Conservation (phyloP, 345 rosid genomes). For the Viola odorata region DNA sequence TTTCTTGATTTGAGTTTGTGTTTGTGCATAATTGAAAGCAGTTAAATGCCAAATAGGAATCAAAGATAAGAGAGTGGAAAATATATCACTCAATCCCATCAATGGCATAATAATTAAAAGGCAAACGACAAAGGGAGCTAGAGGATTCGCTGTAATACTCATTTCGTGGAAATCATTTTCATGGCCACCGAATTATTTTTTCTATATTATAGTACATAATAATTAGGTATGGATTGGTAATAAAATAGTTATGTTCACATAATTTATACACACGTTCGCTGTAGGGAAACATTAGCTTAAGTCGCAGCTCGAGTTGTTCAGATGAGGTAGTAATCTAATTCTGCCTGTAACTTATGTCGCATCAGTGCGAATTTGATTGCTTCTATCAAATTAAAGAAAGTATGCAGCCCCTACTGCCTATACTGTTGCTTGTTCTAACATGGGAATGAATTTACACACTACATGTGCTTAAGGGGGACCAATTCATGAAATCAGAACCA, state of each 20-base stretch:
- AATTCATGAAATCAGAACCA: not conserved
- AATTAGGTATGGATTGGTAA: too few relatives aligned
- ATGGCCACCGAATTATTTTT: too few relatives aligned
- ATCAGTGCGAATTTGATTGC: not conserved
- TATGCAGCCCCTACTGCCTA: not conserved
- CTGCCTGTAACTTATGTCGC: slow-evolving; percentile 8
- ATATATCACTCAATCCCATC: slow-evolving; percentile 19
- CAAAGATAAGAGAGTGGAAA: slow-evolving; percentile 3
- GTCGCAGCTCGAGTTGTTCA: not conserved
- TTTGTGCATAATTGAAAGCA: slow-evolving; percentile 1
- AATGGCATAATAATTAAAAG: slow-evolving; percentile 18
- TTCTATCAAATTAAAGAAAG: too few relatives aligned
- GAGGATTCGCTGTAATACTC: slow-evolving; percentile 23
- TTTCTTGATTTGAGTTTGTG: slow-evolving; percentile 3
- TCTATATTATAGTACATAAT: too few relatives aligned
- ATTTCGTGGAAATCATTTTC: not conserved
- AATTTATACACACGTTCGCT: not conserved
- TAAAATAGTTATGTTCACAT: too few relatives aligned
- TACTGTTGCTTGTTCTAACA: not conserved
- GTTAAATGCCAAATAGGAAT: slow-evolving; percentile 6
- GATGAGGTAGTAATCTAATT: not conserved
- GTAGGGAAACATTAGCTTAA: too few relatives aligned
- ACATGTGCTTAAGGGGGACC: slow-evolving; percentile 12
- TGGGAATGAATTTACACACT: not conserved
- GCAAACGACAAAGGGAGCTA: slow-evolving; percentile 17